phyloP scores from a whole-genome alignment of 75 land plant species.

The Pinus taeda region DNA sequence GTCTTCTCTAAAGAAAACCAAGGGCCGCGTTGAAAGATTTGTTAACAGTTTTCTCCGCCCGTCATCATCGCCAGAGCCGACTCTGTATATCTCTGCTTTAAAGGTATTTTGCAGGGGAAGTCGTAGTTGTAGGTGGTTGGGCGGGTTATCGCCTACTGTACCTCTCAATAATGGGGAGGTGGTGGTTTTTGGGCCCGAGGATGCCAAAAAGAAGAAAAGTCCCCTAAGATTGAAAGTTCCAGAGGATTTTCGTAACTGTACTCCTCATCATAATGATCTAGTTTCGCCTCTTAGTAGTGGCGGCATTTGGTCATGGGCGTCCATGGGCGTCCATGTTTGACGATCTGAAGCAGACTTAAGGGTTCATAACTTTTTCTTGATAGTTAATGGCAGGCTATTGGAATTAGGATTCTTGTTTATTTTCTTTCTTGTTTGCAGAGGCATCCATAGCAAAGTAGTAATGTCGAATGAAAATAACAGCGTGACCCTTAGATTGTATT shows the following conservation, averaged over 20 bases:
- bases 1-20: conserved; percentile 32
- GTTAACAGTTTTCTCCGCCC: conserved; percentile 1
- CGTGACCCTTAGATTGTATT: too few relatives aligned
- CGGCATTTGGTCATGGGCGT: conserved; percentile 54
- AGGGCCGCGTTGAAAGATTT: conserved; percentile 18
- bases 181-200: conserved; percentile 27
- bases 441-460: too few relatives aligned
- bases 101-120: conserved; percentile 10
- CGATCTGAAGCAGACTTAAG: conserved; percentile 45
- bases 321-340: too few relatives aligned
- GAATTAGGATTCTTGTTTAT: too few relatives aligned
- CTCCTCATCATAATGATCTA: neutral
- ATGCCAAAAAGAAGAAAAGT: neutral
- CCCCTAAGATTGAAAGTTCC: neutral
- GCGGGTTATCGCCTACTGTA: neutral
- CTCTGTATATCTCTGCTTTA: conserved; percentile 2
- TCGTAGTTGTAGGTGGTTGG: conserved; percentile 26
- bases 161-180: conserved; percentile 20
- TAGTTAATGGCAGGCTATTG: too few relatives aligned
- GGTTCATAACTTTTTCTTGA: neutral
- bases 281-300: conserved; percentile 18
- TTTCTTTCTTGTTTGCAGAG: too few relatives aligned
- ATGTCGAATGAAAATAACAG: too few relatives aligned
- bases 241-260: neutral
- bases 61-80: conserved; percentile 10